Percentiles rank a stretch among this genome's conserved stretches.
phyloP scores from a whole-genome alignment of 2,329 filamentous ascomycete species.

The Raffaelea arxii region DNA sequence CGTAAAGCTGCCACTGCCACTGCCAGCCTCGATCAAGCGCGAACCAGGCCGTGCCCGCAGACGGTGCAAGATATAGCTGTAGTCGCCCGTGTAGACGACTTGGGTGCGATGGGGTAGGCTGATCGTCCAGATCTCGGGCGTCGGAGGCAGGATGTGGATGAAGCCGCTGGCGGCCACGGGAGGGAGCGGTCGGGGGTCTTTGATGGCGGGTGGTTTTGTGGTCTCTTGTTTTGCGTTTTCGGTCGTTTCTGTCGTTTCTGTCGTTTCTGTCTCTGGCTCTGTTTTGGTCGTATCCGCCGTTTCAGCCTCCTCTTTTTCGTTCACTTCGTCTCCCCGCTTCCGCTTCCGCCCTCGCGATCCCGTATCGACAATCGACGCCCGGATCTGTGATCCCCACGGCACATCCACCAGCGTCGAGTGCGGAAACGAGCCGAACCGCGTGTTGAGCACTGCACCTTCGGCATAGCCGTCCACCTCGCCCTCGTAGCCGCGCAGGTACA shows the following conservation, averaged over 20 bases:
- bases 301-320: neutral
- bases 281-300: slow-evolving; percentile 1
- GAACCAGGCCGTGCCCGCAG: slow-evolving; percentile 65
- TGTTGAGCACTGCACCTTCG: slow-evolving; percentile 76
- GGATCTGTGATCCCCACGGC: slow-evolving; percentile 86
- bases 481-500: slow-evolving; percentile 54
- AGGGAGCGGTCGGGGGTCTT: neutral
- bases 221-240: too few relatives aligned
- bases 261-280: neutral
- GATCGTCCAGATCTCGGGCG: slow-evolving; percentile 73
- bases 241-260: slow-evolving; percentile 13
- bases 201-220: slow-evolving; percentile 36
- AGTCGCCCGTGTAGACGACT: slow-evolving; percentile 80
- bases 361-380: slow-evolving; percentile 83
- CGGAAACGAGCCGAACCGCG: slow-evolving; percentile 84
- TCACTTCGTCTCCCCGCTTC: slow-evolving; percentile 26
- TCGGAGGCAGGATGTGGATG: slow-evolving; percentile 67
- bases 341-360: slow-evolving; percentile 73
- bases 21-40: slow-evolving; percentile 68
- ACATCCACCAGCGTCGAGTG: slow-evolving; percentile 67
- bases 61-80: slow-evolving; percentile 73
- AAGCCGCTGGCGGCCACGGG: slow-evolving; percentile 55
- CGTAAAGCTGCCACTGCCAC: slow-evolving; percentile 75
- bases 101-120: slow-evolving; percentile 75
- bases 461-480: slow-evolving; percentile 59